Percentiles rank a stretch among this genome's conserved stretches.
Evolutionary conservation across 495 filamentous ascomycete genomes (phyloP).

Genomic region (Terfezia boudieri): DNA sequence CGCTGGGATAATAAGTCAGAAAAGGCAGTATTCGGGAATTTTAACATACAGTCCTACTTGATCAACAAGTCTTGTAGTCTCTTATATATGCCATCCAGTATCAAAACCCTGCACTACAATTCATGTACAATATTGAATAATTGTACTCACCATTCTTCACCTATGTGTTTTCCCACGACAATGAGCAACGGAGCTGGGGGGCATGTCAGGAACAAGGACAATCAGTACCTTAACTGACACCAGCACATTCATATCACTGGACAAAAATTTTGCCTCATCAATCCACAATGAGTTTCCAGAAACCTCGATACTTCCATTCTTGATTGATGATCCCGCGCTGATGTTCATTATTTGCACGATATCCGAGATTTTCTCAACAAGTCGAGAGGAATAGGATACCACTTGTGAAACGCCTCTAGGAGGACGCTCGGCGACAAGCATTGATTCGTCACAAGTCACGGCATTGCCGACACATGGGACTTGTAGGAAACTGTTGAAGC

Average conservation of each 20-base stretch:
- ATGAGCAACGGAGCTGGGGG: no score
- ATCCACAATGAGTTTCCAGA: conserved; percentile 3
- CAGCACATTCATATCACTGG: conserved; percentile 10
- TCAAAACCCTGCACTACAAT: no score
- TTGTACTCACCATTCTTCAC: no score
- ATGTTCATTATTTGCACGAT: conserved; percentile 7
- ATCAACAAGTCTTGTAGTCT: no score
- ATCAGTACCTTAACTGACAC: conserved; percentile 9
- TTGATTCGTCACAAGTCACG: conserved; percentile 10
- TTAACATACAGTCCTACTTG: no score
- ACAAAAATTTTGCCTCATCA: conserved; percentile 9
- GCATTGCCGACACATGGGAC: conserved; percentile 18
- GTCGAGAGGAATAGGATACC: conserved; percentile 4
- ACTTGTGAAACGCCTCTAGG: background rate
- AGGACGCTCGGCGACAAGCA: background rate
- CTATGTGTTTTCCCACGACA: no score
- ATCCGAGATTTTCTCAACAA: conserved; percentile 9
- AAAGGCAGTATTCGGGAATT: no score
- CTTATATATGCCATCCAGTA: no score
- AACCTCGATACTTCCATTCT: conserved; percentile 6
- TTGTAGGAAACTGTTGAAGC: conserved; percentile 20
- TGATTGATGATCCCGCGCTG: conserved; percentile 4
- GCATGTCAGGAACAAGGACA: no score
- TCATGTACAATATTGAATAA: no score
- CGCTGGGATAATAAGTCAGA: no score